These are phyloP conservation scores for Gossypium schwendimanii DNA, from an alignment of 441 rosid genomes.

Conservation along the genomic window DNA sequence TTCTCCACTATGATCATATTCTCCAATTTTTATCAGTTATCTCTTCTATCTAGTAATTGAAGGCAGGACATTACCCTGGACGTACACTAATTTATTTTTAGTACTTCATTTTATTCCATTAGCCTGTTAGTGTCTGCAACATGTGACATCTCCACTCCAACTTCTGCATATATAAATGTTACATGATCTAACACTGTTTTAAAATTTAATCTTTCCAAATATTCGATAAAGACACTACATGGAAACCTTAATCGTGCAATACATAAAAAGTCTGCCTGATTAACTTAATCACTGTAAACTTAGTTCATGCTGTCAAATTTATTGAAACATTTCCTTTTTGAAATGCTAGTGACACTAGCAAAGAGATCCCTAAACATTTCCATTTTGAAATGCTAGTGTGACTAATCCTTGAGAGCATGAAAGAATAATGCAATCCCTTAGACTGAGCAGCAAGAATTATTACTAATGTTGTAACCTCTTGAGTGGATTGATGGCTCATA, in stretches of 20 bases:
- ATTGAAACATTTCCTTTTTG: neutral
- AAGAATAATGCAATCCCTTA: neutral
- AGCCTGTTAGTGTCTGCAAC: neutral
- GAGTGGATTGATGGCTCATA: neutral
- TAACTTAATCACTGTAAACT: neutral
- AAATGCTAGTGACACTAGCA: neutral
- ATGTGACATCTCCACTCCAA: neutral
- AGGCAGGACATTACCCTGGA: neutral
- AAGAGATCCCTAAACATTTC: neutral
- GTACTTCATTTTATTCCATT: neutral
- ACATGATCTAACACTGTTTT: too few relatives aligned
- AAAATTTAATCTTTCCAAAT: too few relatives aligned
- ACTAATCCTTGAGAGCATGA: too few relatives aligned
- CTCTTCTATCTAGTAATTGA: neutral
- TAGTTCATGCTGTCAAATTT: neutral
- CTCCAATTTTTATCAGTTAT: neutral
- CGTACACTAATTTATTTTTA: neutral
- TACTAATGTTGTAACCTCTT: neutral
- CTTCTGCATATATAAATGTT: neutral
- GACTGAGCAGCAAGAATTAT: neutral
- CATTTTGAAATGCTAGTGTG: too few relatives aligned
- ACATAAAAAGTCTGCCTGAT: neutral
- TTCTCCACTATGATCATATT: neutral
- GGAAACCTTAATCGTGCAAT: too few relatives aligned
- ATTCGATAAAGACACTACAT: too few relatives aligned